Evolutionary conservation across 306 rosid genomes (phyloP).

Genomic region (Canavalia ensiformis): DNA sequence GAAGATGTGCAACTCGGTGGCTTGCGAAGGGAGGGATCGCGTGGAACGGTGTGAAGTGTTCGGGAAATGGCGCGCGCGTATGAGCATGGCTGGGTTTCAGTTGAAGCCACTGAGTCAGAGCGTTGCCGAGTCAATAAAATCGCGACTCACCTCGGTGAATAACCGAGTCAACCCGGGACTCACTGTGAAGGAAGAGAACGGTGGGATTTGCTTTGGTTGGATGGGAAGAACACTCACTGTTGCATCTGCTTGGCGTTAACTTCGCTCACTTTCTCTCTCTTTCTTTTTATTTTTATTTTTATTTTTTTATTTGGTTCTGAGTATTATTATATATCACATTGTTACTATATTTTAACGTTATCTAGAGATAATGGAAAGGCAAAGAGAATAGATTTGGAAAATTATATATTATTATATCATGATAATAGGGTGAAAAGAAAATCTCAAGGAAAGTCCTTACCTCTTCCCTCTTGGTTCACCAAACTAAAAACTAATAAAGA

Average conservation of each 20-base stretch:
- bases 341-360: conserved; percentile 61
- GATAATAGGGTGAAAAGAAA: conserved; percentile 30
- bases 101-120: conserved; percentile 65
- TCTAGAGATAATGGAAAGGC: conserved; percentile 72
- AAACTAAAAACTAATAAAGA: conserved; percentile 50
- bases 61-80: conserved; percentile 95
- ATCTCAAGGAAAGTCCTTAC: neutral
- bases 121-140: conserved; percentile 62
- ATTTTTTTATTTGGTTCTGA: conserved; percentile 35
- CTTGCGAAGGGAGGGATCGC: conserved; percentile 92
- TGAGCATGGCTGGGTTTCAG: conserved; percentile 95
- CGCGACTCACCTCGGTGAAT: conserved; percentile 41
- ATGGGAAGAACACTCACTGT: conserved; percentile 86
- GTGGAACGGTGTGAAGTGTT: conserved; percentile 91
- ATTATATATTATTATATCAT: conserved; percentile 8
- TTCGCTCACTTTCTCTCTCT: conserved; percentile 36
- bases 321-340: conserved; percentile 51
- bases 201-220: conserved; percentile 89
- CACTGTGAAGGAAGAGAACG: conserved; percentile 76
- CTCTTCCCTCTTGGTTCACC: conserved; percentile 34
- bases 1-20: conserved; percentile 67
- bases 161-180: conserved; percentile 67
- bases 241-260: conserved; percentile 97
- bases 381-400: conserved; percentile 45
- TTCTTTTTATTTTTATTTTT: neutral